phyloP scores from a whole-genome alignment of 129 eudicot species.

The Gnaphalium uliginosum region DNA sequence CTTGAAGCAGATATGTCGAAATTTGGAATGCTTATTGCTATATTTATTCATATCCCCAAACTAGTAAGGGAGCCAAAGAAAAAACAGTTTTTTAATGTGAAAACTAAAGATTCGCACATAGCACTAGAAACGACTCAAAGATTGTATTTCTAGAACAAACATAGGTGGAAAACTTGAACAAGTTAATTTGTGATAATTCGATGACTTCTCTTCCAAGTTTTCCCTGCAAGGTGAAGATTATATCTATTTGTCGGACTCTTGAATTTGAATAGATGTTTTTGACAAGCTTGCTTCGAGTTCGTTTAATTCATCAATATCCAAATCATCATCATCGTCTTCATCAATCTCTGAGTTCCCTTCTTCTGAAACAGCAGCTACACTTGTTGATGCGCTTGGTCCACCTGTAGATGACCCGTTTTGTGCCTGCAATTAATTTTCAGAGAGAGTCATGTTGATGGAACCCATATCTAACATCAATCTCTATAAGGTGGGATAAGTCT shows the following conservation, averaged over 20 bases:
- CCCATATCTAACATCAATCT: not conserved
- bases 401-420: conserved; percentile 39
- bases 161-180: not conserved
- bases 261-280: conserved; percentile 64
- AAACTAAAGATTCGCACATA: not conserved
- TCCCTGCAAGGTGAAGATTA: not conserved
- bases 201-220: not conserved
- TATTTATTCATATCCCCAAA: not conserved
- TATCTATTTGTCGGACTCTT: conserved; percentile 42
- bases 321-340: conserved; percentile 65
- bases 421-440: conserved; percentile 37
- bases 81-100: not conserved
- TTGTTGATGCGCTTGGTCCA: conserved; percentile 55
- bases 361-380: conserved; percentile 40
- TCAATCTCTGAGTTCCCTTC: conserved; percentile 37
- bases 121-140: not conserved
- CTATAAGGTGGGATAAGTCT: not conserved
- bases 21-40: not conserved
- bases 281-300: conserved; percentile 87
- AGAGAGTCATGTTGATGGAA: not conserved
- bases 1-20: not conserved
- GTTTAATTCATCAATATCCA: conserved; percentile 72
- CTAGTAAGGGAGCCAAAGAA: not conserved
- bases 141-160: conserved; percentile 19
- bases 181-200: not conserved